A percentile compares a stretch with the other conserved stretches of the same genome.
phyloP scores from a whole-genome alignment of 495 filamentous ascomycete genomes.

The Hyaloscypha finlandica region DNA sequence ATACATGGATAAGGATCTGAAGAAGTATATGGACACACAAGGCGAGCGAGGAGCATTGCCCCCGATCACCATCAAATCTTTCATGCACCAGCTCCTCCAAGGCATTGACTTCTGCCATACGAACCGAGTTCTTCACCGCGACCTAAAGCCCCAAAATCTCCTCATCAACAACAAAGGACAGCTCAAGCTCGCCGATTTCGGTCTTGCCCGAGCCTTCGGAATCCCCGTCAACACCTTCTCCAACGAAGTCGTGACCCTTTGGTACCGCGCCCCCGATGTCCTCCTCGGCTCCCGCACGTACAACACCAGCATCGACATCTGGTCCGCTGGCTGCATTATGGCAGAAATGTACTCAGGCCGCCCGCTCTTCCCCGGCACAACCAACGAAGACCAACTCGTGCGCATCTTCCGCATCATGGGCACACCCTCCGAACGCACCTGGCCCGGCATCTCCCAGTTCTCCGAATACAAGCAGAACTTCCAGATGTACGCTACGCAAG shows the following conservation, averaged over 20 bases:
- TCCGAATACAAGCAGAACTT: slow-evolving; percentile 94
- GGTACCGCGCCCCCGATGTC: slow-evolving; percentile 95
- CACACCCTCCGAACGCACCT: slow-evolving; percentile 87
- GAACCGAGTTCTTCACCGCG: slow-evolving; percentile 93
- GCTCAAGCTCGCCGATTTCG: slow-evolving; percentile 94
- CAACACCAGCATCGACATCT: slow-evolving; percentile 97
- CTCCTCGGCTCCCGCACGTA: slow-evolving; percentile 89
- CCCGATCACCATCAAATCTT: slow-evolving; percentile 87
- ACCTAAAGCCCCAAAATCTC: slow-evolving; percentile 93
- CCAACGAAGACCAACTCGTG: slow-evolving; percentile 92
- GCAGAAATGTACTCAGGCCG: slow-evolving; percentile 96
- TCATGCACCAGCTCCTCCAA: slow-evolving; percentile 93
- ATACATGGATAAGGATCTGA: slow-evolving; percentile 98
- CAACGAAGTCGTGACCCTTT: slow-evolving; percentile 95
- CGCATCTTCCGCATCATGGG: slow-evolving; percentile 98
- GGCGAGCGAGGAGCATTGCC: slow-evolving; percentile 82
- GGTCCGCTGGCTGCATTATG: slow-evolving; percentile 98
- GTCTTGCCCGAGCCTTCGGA: slow-evolving; percentile 88
- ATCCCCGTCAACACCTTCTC: slow-evolving; percentile 98
- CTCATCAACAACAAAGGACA: slow-evolving; percentile 91
- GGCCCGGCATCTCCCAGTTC: slow-evolving; percentile 87
- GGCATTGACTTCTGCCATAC: slow-evolving; percentile 97
- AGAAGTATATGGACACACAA: slow-evolving; percentile 97
- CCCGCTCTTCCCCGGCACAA: slow-evolving; percentile 91
- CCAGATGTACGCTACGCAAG: slow-evolving; percentile 94